Conservation (phyloP, 768 basidiomycete genomes). For the Pisolithus microcarpus region DNA sequence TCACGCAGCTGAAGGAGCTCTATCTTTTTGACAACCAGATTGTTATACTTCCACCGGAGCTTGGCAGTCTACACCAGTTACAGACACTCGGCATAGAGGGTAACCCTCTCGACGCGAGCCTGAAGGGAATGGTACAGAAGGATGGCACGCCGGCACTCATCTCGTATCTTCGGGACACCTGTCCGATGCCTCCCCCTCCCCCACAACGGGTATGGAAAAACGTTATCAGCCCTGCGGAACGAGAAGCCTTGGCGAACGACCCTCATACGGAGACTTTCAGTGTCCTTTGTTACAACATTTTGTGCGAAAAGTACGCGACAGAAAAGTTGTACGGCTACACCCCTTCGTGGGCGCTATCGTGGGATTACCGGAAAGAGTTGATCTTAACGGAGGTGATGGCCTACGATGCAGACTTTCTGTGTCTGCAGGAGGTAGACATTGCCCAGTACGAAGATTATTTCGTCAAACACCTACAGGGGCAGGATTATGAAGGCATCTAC, state of each 20-base stretch:
- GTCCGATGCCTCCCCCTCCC: conserved; percentile 73
- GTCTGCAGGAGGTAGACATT: conserved; percentile 92
- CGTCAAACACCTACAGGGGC: conserved; percentile 56
- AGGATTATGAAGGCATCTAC: conserved; percentile 86
- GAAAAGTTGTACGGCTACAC: conserved; percentile 91
- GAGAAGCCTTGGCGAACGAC: conserved; percentile 54
- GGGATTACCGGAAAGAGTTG: conserved; percentile 87
- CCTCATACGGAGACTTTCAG: conserved; percentile 69
- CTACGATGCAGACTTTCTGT: conserved; percentile 82
- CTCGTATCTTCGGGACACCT: conserved; percentile 87
- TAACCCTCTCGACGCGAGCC: conserved; percentile 78
- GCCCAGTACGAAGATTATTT: conserved; percentile 92
- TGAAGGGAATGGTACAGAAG: conserved; percentile 82
- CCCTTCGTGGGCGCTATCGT: conserved; percentile 91
- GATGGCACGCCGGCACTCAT: conserved; percentile 91
- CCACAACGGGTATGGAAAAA: conserved; percentile 75
- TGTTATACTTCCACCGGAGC: conserved; percentile 74
- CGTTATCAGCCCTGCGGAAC: conserved; percentile 50
- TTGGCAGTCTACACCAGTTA: conserved; percentile 87
- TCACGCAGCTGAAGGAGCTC: conserved; percentile 84
- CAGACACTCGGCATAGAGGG: conserved; percentile 94
- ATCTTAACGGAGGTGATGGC: conserved; percentile 80
- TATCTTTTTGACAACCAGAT: conserved; percentile 95
- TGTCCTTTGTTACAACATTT: conserved; percentile 87
- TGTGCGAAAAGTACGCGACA: conserved; percentile 88